phyloP scores from a whole-genome alignment of 192 early-diverging fungal genomes.

The Backusella psychrophila region DNA sequence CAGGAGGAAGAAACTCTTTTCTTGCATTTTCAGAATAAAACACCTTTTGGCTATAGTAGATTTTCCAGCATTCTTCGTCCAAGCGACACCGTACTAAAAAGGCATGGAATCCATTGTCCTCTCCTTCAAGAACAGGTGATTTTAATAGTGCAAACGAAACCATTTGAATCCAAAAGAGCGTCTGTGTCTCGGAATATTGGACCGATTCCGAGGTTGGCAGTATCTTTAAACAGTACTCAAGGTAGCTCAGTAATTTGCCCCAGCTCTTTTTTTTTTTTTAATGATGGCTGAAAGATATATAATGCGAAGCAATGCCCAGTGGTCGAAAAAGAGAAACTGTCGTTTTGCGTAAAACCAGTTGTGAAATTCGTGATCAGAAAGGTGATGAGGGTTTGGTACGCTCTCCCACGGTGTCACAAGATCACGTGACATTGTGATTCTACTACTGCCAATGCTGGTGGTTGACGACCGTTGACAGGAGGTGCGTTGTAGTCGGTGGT shows the following conservation, averaged over 20 bases:
- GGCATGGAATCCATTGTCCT: constrained; percentile 23
- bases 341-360: constrained; percentile 17
- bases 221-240: constrained; percentile 9
- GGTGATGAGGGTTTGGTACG: constrained; percentile 27
- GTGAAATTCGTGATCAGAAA: constrained; percentile 26
- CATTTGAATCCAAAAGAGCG: constrained; percentile 38
- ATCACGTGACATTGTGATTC: background rate
- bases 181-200: constrained; percentile 35
- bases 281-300: constrained; percentile 19
- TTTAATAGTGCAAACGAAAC: constrained; percentile 24
- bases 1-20: constrained; percentile 30
- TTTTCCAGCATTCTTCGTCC: constrained; percentile 28
- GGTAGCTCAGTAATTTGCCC: background rate
- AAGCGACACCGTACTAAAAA: constrained; percentile 25
- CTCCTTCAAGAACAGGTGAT: constrained; percentile 28
- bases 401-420: constrained; percentile 30
- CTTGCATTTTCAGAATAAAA: constrained; percentile 20
- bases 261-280: constrained; percentile 1
- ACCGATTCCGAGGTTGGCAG: constrained; percentile 12
- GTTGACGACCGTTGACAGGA: background rate
- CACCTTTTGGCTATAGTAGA: constrained; percentile 26
- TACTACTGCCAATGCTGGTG: background rate
- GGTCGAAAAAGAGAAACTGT: constrained; percentile 30
- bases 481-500: background rate
- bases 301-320: constrained; percentile 20